Evolutionary conservation across 768 basidiomycete genomes (phyloP).

Genomic region (Auricularia auricula-judae): DNA sequence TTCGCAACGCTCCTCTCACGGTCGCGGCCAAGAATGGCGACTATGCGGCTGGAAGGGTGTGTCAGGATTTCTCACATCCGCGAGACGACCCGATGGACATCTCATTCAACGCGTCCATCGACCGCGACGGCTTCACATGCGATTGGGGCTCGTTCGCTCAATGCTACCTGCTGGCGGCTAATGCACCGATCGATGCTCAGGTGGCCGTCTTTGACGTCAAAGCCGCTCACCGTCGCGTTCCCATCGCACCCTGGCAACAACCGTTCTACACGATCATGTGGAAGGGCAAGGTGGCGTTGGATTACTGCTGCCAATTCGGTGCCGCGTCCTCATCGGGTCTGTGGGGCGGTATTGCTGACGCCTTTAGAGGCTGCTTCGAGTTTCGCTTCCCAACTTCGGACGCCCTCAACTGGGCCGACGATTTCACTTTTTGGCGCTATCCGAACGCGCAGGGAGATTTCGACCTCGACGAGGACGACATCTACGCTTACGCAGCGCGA

Average conservation of each 20-base stretch:
- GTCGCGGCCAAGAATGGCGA: slow-evolving; percentile 6
- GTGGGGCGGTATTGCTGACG: too few relatives aligned
- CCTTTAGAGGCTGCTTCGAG: too few relatives aligned
- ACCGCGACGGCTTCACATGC: slow-evolving; percentile 20
- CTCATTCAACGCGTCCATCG: slow-evolving; percentile 22
- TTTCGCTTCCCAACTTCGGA: slow-evolving; percentile 13
- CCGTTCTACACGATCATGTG: too few relatives aligned
- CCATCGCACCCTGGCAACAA: too few relatives aligned
- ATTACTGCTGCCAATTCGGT: too few relatives aligned
- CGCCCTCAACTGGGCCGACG: slow-evolving; percentile 29
- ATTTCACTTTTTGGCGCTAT: slow-evolving; percentile 20
- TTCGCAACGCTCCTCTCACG: slow-evolving; percentile 19
- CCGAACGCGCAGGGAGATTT: too few relatives aligned
- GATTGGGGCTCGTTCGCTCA: slow-evolving; percentile 8
- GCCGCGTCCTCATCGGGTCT: too few relatives aligned
- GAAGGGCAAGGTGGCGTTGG: too few relatives aligned
- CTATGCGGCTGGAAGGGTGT: too few relatives aligned
- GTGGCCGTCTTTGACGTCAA: slow-evolving; percentile 14
- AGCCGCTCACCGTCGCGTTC: slow-evolving; percentile 3
- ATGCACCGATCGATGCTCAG: too few relatives aligned
- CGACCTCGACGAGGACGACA: too few relatives aligned
- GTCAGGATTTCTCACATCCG: slow-evolving; percentile 21
- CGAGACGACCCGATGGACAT: slow-evolving; percentile 10
- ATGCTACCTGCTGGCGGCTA: slow-evolving; percentile 22
- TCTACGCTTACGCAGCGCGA: slow-evolving; percentile 1